Evolutionary conservation across 2,329 filamentous ascomycete genomes (phyloP), one percentile per base, ranked within the genome.

Genomic region (Aspergillus intermedius): DNA sequence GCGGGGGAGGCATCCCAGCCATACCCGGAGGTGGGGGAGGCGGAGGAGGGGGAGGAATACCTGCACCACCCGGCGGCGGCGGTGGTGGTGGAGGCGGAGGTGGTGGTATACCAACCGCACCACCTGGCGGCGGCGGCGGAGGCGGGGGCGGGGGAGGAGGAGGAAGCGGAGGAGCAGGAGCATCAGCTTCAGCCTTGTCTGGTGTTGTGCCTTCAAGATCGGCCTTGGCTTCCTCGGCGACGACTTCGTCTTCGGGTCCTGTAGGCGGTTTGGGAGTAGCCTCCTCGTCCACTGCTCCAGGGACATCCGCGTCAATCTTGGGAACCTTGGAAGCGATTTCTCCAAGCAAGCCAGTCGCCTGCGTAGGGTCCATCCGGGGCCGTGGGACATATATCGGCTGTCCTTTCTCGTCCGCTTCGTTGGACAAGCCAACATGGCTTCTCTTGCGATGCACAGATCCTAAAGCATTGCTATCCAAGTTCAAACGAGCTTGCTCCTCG

Each of bases 251-350:
- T 48, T 84, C 77, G 9, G 83, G 82, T 54, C 90, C 85, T 32
- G 37, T 34, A 39, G 47, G 52, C 88, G 72, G 67, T 85, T 88
- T 23, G 84, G 86, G 64, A 89, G 84, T 17, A 43, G 40, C 44
- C 19, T 55, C 50, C 19, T 49, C 54, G 13, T 51, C 48, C 39
- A 55, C 54, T 12, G 35, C 51, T 34, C 53, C 54, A 12, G 51
- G 19, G 37, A 60, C 56, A 45, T 60, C 59, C 4, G 50, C 57
- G 84, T 83, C 85, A 59, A 90, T 87, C 63, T 85, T 88, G 42
- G 77, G 86, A 61, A 91, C 80, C 70, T 87, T 93, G 45, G 83
- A 80, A 30, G 82, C 80, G 57, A 95, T 84, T 68, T 95, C 77
- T 74, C 77, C 71, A 74, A 85, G 62, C 72, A 91, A 66, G 64